Evolutionary conservation across 805 yeast species (phyloP).

Genomic region (Candida oleophila): DNA sequence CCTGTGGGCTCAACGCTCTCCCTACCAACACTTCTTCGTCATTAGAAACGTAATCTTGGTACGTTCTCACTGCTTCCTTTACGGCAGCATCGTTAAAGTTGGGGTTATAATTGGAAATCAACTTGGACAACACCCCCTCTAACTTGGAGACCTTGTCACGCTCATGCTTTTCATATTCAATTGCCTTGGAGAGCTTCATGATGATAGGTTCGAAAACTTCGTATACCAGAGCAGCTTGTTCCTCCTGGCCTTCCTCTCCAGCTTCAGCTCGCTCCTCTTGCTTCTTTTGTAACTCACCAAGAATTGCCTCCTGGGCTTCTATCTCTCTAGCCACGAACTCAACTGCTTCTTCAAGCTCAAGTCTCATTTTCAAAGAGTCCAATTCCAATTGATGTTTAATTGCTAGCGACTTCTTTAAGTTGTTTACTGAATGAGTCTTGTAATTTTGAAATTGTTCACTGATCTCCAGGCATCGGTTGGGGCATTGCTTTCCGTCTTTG

Average conservation of each 20-base stretch:
- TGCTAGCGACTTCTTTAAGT: slow-evolving; percentile 19
- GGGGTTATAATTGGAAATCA: slow-evolving; percentile 67
- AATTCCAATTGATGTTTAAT: slow-evolving; percentile 14
- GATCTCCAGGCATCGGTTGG: slow-evolving; percentile 54
- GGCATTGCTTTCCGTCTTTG: slow-evolving; percentile 46
- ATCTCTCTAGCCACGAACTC: slow-evolving; percentile 18
- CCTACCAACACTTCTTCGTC: slow-evolving; percentile 16
- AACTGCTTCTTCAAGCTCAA: slow-evolving; percentile 17
- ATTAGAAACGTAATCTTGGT: slow-evolving; percentile 47
- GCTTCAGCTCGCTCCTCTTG: slow-evolving; percentile 4
- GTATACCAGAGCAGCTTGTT: slow-evolving; percentile 11
- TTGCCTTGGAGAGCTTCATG: background rate
- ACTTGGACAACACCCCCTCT: slow-evolving; percentile 46
- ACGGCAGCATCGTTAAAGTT: slow-evolving; percentile 88
- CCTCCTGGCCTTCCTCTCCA: slow-evolving; percentile 5
- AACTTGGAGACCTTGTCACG: slow-evolving; percentile 17
- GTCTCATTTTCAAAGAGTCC: slow-evolving; percentile 14
- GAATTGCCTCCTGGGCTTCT: slow-evolving; percentile 10
- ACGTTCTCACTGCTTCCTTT: slow-evolving; percentile 62
- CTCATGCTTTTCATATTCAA: background rate
- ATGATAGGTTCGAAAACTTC: slow-evolving; percentile 15
- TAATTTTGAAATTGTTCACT: slow-evolving; percentile 31
- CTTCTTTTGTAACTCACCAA: slow-evolving; percentile 4
- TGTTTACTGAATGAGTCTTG: background rate
- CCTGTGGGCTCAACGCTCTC: background rate